phyloP scores from a whole-genome alignment of 352 stramenopile genomes.

The Pythium phragmitis region DNA sequence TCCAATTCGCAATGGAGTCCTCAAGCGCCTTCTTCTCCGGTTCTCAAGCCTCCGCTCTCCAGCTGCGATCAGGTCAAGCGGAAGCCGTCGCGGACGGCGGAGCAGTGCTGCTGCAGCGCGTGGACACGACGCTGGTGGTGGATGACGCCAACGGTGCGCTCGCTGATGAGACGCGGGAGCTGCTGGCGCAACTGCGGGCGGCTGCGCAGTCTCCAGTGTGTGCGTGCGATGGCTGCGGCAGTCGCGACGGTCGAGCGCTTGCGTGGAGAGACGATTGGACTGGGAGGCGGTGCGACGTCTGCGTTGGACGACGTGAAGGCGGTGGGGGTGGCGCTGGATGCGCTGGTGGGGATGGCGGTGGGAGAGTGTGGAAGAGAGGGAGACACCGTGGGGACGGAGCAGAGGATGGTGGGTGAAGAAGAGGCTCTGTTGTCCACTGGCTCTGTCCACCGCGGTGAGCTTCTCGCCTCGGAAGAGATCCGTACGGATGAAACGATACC shows the following conservation, averaged over 20 bases:
- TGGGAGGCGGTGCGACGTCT: too few species aligned
- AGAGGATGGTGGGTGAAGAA: neutral
- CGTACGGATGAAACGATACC: neutral
- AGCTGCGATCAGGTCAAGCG: neutral
- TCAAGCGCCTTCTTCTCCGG: neutral
- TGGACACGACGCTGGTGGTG: conserved; percentile 13
- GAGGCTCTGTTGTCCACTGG: neutral
- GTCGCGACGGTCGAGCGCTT: conserved; percentile 3
- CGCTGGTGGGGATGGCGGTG: neutral
- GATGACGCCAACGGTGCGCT: conserved; percentile 1
- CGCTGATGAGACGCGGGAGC: neutral
- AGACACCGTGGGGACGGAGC: neutral
- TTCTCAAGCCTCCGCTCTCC: neutral
- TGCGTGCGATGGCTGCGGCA: conserved; percentile 11
- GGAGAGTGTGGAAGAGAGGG: neutral
- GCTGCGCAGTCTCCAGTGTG: neutral
- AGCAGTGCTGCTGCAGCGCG: conserved; percentile 1
- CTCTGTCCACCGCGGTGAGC: neutral
- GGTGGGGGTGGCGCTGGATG: neutral
- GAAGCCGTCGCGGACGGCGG: neutral
- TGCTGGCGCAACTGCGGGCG: neutral
- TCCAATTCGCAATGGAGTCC: conserved; percentile 6
- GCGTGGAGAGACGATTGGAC: too few species aligned
- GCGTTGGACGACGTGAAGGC: neutral
- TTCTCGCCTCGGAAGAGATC: neutral